These are phyloP conservation scores for Fraxinus sp. DNA, from an alignment of 305 asterid genomes.

Conservation along the genomic window DNA sequence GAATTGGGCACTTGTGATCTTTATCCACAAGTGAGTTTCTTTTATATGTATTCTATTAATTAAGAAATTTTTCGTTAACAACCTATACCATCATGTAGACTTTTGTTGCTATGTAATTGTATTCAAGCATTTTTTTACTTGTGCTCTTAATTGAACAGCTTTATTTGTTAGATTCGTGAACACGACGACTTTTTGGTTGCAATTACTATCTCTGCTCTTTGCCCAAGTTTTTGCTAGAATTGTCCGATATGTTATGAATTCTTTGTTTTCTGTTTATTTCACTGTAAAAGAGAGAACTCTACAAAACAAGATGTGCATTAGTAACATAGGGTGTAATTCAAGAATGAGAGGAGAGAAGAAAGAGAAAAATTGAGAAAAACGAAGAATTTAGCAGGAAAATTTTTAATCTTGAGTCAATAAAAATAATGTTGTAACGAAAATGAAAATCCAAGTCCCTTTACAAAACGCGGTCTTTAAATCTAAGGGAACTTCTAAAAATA, in stretches of 20 bases:
- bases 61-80: background rate
- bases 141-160: background rate
- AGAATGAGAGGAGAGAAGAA: background rate
- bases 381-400: background rate
- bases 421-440: background rate
- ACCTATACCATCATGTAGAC: background rate
- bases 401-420: background rate
- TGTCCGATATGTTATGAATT: background rate
- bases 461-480: background rate
- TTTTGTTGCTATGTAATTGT: background rate
- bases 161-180: background rate
- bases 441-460: background rate
- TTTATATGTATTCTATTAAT: constrained; percentile 13
- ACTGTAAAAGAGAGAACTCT: background rate
- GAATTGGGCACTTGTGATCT: constrained; percentile 98
- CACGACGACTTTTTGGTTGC: background rate
- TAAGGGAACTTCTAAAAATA: background rate
- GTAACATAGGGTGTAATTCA: background rate
- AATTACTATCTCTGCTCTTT: background rate
- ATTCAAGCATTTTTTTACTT: background rate
- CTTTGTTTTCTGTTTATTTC: background rate
- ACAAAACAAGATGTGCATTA: background rate
- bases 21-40: constrained; percentile 77
- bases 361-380: background rate
- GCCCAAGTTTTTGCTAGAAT: background rate